Conservation (phyloP, 2,329 filamentous ascomycete species). For the Fusarium chlamydosporum region DNA sequence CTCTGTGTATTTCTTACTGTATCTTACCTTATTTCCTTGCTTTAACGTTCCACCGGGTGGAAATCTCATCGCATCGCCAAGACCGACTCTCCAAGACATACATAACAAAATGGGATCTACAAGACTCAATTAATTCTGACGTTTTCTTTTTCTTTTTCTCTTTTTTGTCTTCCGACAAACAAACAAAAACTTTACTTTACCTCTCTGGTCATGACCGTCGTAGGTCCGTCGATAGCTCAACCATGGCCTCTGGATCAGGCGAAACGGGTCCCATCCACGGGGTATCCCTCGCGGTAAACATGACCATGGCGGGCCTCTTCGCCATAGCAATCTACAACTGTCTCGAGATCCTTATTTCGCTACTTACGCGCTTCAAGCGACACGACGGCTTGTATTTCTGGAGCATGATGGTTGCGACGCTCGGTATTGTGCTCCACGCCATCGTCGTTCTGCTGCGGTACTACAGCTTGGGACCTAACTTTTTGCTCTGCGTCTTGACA, state of each 20-base stretch:
- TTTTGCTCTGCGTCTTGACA: slow-evolving; percentile 37
- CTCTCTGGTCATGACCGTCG: slow-evolving; percentile 24
- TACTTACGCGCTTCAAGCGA: slow-evolving; percentile 37
- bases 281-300: slow-evolving; percentile 33
- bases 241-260: slow-evolving; percentile 30
- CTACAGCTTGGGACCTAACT: slow-evolving; percentile 40
- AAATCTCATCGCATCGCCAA: slow-evolving; percentile 1
- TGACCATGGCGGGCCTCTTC: slow-evolving; percentile 41
- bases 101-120: slow-evolving; percentile 1
- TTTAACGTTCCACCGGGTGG: not conserved
- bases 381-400: slow-evolving; percentile 40
- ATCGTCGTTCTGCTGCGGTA: slow-evolving; percentile 42
- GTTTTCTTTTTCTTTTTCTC: not conserved
- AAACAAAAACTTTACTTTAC: not conserved
- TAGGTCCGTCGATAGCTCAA: slow-evolving; percentile 24
- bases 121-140: not conserved
- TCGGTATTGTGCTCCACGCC: slow-evolving; percentile 32
- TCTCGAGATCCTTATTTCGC: slow-evolving; percentile 40
- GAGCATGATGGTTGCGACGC: slow-evolving; percentile 34
- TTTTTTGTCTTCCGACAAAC: too few relatives aligned
- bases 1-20: not conserved
- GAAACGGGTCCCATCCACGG: slow-evolving; percentile 33
- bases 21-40: not conserved
- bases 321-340: slow-evolving; percentile 41
- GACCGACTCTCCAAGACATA: too few relatives aligned